Conservation (phyloP, 495 filamentous ascomycete genomes). For the Neurospora tetrasperma region DNA sequence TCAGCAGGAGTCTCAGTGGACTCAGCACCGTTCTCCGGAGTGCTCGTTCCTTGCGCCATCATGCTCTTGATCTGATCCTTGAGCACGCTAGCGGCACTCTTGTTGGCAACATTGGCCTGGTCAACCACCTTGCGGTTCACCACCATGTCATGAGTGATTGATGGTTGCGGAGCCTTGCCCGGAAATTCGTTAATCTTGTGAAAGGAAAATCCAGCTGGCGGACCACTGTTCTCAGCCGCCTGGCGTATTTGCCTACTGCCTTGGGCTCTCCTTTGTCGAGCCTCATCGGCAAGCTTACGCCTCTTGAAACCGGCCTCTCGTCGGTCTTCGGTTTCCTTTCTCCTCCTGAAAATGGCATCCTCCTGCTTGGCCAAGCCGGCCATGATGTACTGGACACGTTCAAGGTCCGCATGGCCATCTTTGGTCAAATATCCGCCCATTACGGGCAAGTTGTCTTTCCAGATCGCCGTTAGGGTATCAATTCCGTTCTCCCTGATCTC, state of each 20-base stretch:
- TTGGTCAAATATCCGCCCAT: constrained; percentile 96
- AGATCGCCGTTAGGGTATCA: constrained; percentile 88
- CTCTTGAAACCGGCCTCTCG: constrained; percentile 67
- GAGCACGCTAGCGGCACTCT: constrained; percentile 82
- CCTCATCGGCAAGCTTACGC: constrained; percentile 58
- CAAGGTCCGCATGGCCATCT: constrained; percentile 83
- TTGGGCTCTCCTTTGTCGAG: constrained; percentile 3
- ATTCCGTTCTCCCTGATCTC: constrained; percentile 97
- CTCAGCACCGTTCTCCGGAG: constrained; percentile 1
- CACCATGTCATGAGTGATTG: constrained; percentile 77
- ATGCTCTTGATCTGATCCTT: constrained; percentile 66
- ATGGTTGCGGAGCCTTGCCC: constrained; percentile 44
- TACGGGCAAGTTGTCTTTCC: constrained; percentile 79
- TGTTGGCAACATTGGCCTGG: constrained; percentile 78
- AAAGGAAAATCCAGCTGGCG: constrained; percentile 16
- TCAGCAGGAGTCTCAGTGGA: constrained; percentile 10
- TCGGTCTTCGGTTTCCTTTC: constrained; percentile 73
- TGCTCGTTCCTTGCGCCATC: constrained; percentile 17
- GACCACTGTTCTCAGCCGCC: constrained; percentile 12
- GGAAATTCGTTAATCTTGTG: constrained; percentile 45
- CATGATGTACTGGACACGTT: constrained; percentile 79
- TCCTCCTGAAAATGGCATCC: constrained; percentile 81
- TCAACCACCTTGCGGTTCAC: constrained; percentile 66
- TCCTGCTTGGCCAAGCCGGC: constrained; percentile 88
- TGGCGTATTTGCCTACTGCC: constrained; percentile 15